Conservation (phyloP, 345 rosid species). For the Bruguiera parviflora region DNA sequence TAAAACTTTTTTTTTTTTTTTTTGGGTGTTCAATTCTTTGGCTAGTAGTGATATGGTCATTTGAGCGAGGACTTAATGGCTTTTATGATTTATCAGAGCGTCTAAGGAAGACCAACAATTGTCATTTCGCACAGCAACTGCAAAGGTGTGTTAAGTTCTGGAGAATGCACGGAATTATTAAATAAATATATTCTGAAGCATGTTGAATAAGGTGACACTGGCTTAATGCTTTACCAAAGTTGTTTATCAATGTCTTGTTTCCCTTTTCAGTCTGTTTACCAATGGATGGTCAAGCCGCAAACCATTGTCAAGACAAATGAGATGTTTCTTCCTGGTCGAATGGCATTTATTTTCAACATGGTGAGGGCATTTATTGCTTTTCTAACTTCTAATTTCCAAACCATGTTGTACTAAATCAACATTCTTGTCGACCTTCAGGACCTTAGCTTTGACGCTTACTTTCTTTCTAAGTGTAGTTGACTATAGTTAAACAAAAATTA, state of each 20-base stretch:
- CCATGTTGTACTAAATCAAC: neutral
- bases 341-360: constrained; percentile 80
- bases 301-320: constrained; percentile 78
- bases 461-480: too few relatives aligned
- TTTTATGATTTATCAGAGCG: constrained; percentile 33
- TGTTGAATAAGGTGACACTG: neutral
- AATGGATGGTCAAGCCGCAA: constrained; percentile 92
- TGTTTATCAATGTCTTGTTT: constrained; percentile 12
- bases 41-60: neutral
- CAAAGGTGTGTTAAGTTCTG: constrained; percentile 51
- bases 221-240: constrained; percentile 3
- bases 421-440: neutral
- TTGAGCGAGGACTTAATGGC: neutral
- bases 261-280: constrained; percentile 71
- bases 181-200: neutral
- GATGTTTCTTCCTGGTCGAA: constrained; percentile 94
- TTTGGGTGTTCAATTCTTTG: neutral
- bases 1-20: neutral
- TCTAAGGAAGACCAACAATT: constrained; percentile 74
- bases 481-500: neutral
- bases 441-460: too few relatives aligned
- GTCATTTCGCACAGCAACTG: constrained; percentile 76
- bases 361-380: constrained; percentile 28
- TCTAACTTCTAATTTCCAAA: neutral
- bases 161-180: neutral